Evolutionary conservation across 2,329 filamentous ascomycete genomes (phyloP).

Genomic region (Grosmannia serpens): DNA sequence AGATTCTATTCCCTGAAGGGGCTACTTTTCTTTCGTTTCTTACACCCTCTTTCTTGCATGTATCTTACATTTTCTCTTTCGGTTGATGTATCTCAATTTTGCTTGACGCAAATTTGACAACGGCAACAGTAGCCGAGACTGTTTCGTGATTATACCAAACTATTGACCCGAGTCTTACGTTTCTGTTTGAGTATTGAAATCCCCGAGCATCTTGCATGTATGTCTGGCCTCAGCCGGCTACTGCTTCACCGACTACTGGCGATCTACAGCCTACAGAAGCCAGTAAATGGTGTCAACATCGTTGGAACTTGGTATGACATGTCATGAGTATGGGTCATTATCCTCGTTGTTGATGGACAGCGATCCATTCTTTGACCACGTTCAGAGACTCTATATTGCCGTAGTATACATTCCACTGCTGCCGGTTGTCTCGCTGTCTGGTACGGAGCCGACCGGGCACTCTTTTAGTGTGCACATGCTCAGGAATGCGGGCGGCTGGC

Average conservation of each 20-base stretch:
- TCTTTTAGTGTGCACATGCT: not conserved
- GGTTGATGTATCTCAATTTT: not conserved
- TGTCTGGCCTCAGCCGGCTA: not conserved
- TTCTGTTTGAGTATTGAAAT: not conserved
- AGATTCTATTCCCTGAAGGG: not conserved
- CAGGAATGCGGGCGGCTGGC: not conserved
- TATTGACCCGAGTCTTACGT: not conserved
- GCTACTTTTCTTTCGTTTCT: not conserved
- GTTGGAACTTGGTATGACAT: no score
- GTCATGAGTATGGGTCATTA: no score
- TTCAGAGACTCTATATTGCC: not conserved
- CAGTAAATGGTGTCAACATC: no score
- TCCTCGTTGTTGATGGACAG: not conserved
- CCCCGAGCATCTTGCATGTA: not conserved
- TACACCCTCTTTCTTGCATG: not conserved
- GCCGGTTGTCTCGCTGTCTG: not conserved
- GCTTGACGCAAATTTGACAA: constrained; percentile 1
- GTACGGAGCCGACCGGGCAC: not conserved
- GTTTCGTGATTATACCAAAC: not conserved
- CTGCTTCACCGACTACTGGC: not conserved
- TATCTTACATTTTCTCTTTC: not conserved
- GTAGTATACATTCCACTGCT: not conserved
- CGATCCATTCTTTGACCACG: not conserved
- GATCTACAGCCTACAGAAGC: not conserved
- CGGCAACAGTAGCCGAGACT: not conserved